A percentile compares a stretch with the other conserved stretches of the same genome.
Evolutionary conservation across 2,329 filamentous ascomycete species (phyloP).

Genomic region (Ophiosphaerella herpotricha): DNA sequence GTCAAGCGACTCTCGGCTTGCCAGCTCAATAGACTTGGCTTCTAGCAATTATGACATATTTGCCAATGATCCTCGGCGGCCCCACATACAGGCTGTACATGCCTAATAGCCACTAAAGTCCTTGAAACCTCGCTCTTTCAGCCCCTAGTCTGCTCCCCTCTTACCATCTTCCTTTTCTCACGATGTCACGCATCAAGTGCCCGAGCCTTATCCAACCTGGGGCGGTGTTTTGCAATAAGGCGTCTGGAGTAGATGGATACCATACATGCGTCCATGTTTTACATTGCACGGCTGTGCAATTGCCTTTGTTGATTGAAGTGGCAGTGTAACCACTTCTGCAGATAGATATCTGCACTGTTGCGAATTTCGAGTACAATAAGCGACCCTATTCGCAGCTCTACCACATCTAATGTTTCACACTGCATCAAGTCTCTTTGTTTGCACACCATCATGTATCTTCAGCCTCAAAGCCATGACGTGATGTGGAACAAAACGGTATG

Average conservation of each 20-base stretch:
- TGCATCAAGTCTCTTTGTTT: neutral
- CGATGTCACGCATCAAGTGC: constrained; percentile 24
- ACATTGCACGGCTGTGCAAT: neutral
- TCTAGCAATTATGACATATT: constrained; percentile 24
- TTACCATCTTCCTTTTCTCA: constrained; percentile 8
- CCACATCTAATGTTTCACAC: neutral
- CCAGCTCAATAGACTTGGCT: constrained; percentile 22
- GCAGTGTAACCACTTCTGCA: neutral
- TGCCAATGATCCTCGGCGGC: constrained; percentile 25
- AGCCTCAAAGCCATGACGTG: no score
- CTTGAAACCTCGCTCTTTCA: neutral
- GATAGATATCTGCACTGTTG: neutral
- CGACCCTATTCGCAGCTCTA: neutral
- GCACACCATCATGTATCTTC: no score
- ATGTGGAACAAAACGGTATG: no score
- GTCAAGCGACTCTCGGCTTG: constrained; percentile 28
- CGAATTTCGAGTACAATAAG: neutral
- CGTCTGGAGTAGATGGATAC: constrained; percentile 17
- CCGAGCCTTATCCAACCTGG: constrained; percentile 15
- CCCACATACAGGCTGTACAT: constrained; percentile 16
- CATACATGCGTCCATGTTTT: constrained; percentile 1
- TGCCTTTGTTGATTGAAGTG: neutral
- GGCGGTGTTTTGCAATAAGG: constrained; percentile 18
- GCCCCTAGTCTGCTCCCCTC: neutral
- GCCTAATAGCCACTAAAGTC: neutral